phyloP scores from a whole-genome alignment of 345 rosid genomes.

The Murraya paniculata region DNA sequence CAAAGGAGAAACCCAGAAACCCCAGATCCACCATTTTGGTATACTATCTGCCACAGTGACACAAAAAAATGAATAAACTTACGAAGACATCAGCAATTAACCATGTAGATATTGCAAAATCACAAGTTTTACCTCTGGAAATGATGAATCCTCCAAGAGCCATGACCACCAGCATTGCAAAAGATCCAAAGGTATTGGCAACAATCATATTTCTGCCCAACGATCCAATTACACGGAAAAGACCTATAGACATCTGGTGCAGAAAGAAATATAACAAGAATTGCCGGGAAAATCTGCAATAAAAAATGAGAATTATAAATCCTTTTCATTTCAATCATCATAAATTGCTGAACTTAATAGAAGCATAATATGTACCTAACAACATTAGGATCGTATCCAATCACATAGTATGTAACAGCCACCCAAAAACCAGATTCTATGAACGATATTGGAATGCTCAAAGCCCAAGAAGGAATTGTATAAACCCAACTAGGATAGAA shows the following conservation, averaged over 20 bases:
- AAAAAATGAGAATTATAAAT: conserved; percentile 22
- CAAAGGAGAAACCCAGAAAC: conserved; percentile 95
- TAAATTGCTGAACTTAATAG: conserved; percentile 5
- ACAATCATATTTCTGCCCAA: conserved; percentile 94
- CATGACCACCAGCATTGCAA: conserved; percentile 97
- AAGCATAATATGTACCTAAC: conserved; percentile 48
- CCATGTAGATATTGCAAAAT: not conserved
- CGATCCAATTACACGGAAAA: conserved; percentile 96
- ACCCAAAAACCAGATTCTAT: conserved; percentile 97
- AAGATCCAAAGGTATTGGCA: conserved; percentile 96
- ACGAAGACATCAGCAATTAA: conserved; percentile 7
- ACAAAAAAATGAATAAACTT: conserved; percentile 19
- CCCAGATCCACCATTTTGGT: conserved; percentile 99
- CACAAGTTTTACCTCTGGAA: conserved; percentile 63
- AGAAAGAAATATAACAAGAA: conserved; percentile 77
- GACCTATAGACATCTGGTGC: conserved; percentile 92
- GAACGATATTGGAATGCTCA: conserved; percentile 85
- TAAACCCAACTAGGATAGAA: conserved; percentile 98
- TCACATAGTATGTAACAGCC: conserved; percentile 74
- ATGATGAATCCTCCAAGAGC: conserved; percentile 94
- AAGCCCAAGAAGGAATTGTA: conserved; percentile 86
- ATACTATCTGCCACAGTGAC: conserved; percentile 60
- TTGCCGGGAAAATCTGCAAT: conserved; percentile 80
- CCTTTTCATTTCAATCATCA: conserved; percentile 9
- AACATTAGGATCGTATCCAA: conserved; percentile 86